Evolutionary conservation across 73 alveolate genomes (phyloP), one percentile per base, ranked within the genome.

Genomic region (Stentor roeselii): DNA sequence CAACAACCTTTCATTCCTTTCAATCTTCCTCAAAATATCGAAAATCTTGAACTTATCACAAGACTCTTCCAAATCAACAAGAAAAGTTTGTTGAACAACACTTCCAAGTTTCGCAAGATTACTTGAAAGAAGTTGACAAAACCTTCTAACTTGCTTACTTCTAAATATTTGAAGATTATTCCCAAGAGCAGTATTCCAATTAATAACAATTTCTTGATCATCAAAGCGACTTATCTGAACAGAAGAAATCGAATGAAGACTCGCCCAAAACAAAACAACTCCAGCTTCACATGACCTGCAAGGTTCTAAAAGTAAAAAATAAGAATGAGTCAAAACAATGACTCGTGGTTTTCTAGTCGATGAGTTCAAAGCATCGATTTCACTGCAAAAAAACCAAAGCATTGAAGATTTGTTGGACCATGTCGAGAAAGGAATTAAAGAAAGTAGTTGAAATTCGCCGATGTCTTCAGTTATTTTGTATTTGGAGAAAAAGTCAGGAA

Each of bases 331-430:
- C 15, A 67, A 27, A 0, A 67, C 41, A 1, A 67, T 30, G 11
- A 34, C 37, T 2, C 80, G 21, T 67, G 80, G 27, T 21, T 34
- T 67, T 32, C 21, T 21, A 21, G 11, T 40, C 14, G 21, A 27
- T 21, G 21, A 0, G 2, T 67, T 67, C 14, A 21, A n/a, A 67
- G 80, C 21, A 21, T 32, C 80, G 11, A 67, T n/a, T 32, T 67
- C 80, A 67, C 27, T 34, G 34, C 80, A 67, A 32, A 30, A 67
- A 2, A n/a, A 67, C 41, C 80, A 67, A 21, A 21, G 41, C 80
- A 67, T 67, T 21, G 42, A 36, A 27, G n/a, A n/a, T 67, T 67
- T 67, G 34, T 67, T 34, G 21, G n/a, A 21, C 37, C 41, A 67
- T 30, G 11, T 15, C 37, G 41, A 21, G 37, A 67, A 11, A 67